These are phyloP conservation scores for Gracilaria vermiculophylla DNA, from an alignment of 23 red algal genomes.

Conservation along the genomic window DNA sequence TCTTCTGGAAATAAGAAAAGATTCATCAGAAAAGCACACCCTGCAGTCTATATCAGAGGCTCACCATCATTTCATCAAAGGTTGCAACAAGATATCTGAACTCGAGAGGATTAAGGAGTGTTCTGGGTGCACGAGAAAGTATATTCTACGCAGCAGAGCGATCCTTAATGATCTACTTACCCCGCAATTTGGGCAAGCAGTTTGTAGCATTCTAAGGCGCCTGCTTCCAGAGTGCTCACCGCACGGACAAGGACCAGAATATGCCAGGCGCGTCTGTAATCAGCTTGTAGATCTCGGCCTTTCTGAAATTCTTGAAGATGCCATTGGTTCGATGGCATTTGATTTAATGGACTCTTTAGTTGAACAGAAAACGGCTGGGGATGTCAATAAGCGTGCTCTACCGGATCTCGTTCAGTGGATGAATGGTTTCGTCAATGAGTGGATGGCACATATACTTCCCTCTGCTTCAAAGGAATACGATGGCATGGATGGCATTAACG, in stretches of 20 bases:
- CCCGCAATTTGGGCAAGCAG: not conserved
- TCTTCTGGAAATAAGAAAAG: not conserved
- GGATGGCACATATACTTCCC: constrained; percentile 44
- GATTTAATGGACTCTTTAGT: constrained; percentile 46
- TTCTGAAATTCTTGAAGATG: constrained; percentile 46
- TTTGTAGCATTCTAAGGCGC: not conserved
- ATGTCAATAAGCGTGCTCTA: constrained; percentile 13
- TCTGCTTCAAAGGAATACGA: not conserved
- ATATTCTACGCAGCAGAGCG: constrained; percentile 7
- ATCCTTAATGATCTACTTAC: not conserved
- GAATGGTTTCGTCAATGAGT: constrained; percentile 16
- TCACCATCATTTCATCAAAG: not conserved
- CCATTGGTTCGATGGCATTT: constrained; percentile 44
- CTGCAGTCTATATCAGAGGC: not conserved
- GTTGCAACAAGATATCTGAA: constrained; percentile 13
- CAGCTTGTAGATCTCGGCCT: constrained; percentile 51
- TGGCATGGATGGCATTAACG: not conserved
- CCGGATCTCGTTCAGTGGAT: constrained; percentile 49
- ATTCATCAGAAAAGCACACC: not conserved
- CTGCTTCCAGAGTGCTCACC: not conserved
- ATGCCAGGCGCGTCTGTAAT: not conserved
- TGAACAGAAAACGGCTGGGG: not conserved
- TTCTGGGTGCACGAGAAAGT: not conserved
- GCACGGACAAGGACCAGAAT: not conserved
- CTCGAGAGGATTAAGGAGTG: constrained; percentile 28